Evolutionary conservation across 805 yeast species (phyloP), one percentile per base, ranked within the genome.

Genomic region (Blastobotrys parvus): DNA sequence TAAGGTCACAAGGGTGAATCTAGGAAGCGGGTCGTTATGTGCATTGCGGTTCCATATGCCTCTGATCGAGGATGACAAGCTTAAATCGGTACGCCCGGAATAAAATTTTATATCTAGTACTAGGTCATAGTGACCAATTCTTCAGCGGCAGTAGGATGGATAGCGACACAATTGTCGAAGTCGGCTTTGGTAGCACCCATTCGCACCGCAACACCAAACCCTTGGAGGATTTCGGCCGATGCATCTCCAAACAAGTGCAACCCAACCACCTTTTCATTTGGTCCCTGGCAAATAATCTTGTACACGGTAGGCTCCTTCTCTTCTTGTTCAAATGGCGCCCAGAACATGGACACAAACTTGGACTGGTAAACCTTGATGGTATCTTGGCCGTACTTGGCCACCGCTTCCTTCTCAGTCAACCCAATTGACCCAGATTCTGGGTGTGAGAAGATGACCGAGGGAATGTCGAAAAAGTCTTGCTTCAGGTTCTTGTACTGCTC

Each of bases 101-200:
- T n/a, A n/a, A n/a, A n/a, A n/a, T n/a, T n/a, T n/a, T n/a, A n/a
- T n/a, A n/a, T n/a, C n/a, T n/a, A n/a, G n/a, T n/a, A n/a, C n/a
- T n/a, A 72, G 39, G 65, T 71, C 77, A 84, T 68, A 18, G 99
- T 92, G 31, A 92, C 99, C 40, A 92, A 67, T 69, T 92, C 99
- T 70, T 92, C 99, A 34, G 98, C 98, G 52, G 94, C 78, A 1
- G 98, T 92, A 50, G 99, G 99, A 63, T 92, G 99, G 60, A 92
- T 92, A 30, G 99, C 99, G 35, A 92, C 97, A 69, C 94, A 85
- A 62, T 70, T 79, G 67, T 92, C 99, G 52, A 92, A 92, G 63
- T 92, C 97, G 37, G 77, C 77, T 71, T 92, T 92, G 30, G 99
- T 92, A 34, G 98, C 98, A 27, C 99, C 99, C 98, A 92, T 92